phyloP scores from a whole-genome alignment of 2,329 filamentous ascomycete genomes.

The Aspergillus awamori region DNA sequence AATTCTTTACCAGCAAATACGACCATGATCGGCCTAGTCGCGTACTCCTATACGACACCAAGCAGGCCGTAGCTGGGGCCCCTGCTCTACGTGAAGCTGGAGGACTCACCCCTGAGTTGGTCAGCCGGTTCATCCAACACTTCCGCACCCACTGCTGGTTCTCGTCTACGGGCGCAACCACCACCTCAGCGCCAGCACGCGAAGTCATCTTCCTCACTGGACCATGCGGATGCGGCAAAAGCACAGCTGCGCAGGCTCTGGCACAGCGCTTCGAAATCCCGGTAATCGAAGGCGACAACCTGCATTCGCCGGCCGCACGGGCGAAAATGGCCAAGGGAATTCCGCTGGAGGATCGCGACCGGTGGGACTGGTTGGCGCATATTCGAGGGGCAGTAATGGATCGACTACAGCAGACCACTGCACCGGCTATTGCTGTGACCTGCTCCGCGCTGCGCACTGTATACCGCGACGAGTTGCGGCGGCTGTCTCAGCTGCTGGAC shows the following conservation, averaged over 20 bases:
- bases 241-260: conserved; percentile 53
- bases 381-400: conserved; percentile 26
- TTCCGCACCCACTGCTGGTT: conserved; percentile 23
- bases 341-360: conserved; percentile 55
- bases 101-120: conserved; percentile 14
- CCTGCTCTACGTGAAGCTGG: conserved; percentile 19
- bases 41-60: conserved; percentile 32
- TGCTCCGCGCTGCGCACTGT: conserved; percentile 58
- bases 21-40: conserved; percentile 38
- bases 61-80: conserved; percentile 20
- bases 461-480: conserved; percentile 57
- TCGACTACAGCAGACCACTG: conserved; percentile 16
- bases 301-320: conserved; percentile 55
- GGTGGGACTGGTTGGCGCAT: conserved; percentile 56
- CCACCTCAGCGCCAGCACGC: neutral
- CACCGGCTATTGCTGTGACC: conserved; percentile 51
- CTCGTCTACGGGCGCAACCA: neutral
- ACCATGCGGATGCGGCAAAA: conserved; percentile 59
- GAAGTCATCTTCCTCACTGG: conserved; percentile 47
- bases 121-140: conserved; percentile 18
- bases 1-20: conserved; percentile 58
- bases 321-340: conserved; percentile 55
- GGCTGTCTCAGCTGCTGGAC: conserved; percentile 30
- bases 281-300: conserved; percentile 54
- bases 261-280: conserved; percentile 40